Evolutionary conservation across 805 yeast species (phyloP).

Genomic region (Limtongozyma cylindracea): DNA sequence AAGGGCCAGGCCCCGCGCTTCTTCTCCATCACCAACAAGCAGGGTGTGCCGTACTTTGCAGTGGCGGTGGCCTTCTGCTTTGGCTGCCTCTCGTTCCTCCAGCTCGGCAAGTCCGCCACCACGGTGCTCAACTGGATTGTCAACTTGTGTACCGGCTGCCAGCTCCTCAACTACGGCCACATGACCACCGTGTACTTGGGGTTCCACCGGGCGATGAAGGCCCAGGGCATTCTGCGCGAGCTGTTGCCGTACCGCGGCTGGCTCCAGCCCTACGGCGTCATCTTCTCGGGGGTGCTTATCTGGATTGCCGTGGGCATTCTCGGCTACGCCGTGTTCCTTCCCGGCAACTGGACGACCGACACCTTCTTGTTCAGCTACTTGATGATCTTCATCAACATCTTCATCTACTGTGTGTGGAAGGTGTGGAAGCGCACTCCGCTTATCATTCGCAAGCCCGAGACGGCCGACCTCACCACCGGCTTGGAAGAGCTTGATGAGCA

Average conservation of each 20-base stretch:
- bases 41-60: conserved; percentile 4
- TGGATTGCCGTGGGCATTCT: conserved; percentile 22
- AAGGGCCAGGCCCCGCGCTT: conserved; percentile 4
- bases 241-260: conserved; percentile 15
- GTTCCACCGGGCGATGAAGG: conserved; percentile 5
- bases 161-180: conserved; percentile 4
- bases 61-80: conserved; percentile 3
- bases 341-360: conserved; percentile 36
- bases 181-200: conserved; percentile 4
- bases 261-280: conserved; percentile 15
- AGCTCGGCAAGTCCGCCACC: conserved; percentile 3
- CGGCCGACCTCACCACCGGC: conserved; percentile 19
- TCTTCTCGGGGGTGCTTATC: conserved; percentile 6
- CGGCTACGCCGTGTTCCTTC: conserved; percentile 49
- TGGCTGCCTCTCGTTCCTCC: conserved; percentile 4
- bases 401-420: conserved; percentile 11
- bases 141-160: conserved; percentile 5
- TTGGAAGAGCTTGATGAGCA: conserved; percentile 22
- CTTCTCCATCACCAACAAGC: conserved; percentile 2
- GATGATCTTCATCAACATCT: conserved; percentile 27
- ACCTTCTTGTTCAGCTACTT: conserved; percentile 46
- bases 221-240: conserved; percentile 8
- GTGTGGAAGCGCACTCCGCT: no score
- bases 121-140: conserved; percentile 4
- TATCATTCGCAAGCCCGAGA: conserved; percentile 11